Percentiles rank a stretch among this genome's conserved stretches.
phyloP scores from a whole-genome alignment of 208 protist genomes.

The Herpetomonas samuelpessoai region DNA sequence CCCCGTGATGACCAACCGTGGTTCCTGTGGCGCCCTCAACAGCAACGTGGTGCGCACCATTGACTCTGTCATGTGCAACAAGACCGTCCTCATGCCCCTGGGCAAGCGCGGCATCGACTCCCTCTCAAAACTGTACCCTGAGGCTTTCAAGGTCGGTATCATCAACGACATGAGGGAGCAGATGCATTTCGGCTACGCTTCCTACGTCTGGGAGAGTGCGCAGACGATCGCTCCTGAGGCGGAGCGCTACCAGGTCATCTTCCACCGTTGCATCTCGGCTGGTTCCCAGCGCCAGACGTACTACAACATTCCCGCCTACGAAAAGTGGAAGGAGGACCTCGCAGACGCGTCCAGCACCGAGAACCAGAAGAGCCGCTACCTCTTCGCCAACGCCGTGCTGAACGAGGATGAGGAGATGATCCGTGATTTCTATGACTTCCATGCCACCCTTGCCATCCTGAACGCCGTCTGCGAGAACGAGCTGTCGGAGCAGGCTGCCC shows the following conservation, averaged over 20 bases:
- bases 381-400: conserved; percentile 82
- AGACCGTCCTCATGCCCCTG: conserved; percentile 69
- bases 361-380: conserved; percentile 84
- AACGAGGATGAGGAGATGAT: conserved; percentile 86
- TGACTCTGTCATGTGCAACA: conserved; percentile 49
- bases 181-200: conserved; percentile 88
- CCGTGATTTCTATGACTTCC: conserved; percentile 90
- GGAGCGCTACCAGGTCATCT: conserved; percentile 77
- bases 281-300: conserved; percentile 72
- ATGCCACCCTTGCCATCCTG: conserved; percentile 75
- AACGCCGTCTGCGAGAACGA: conserved; percentile 90
- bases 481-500: conserved; percentile 89
- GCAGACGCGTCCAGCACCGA: conserved; percentile 72
- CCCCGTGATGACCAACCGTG: conserved; percentile 88
- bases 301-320: conserved; percentile 84
- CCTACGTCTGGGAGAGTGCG: conserved; percentile 81
- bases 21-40: conserved; percentile 88
- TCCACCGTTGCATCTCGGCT: conserved; percentile 84
- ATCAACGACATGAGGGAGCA: conserved; percentile 89
- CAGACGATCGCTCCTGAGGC: conserved; percentile 44
- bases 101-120: conserved; percentile 87
- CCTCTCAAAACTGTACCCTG: conserved; percentile 79
- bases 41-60: conserved; percentile 71
- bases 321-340: conserved; percentile 79
- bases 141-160: conserved; percentile 73